Evolutionary conservation across 768 basidiomycete species (phyloP), one percentile per base, ranked within the genome.

Genomic region (Calocybe cyanea): DNA sequence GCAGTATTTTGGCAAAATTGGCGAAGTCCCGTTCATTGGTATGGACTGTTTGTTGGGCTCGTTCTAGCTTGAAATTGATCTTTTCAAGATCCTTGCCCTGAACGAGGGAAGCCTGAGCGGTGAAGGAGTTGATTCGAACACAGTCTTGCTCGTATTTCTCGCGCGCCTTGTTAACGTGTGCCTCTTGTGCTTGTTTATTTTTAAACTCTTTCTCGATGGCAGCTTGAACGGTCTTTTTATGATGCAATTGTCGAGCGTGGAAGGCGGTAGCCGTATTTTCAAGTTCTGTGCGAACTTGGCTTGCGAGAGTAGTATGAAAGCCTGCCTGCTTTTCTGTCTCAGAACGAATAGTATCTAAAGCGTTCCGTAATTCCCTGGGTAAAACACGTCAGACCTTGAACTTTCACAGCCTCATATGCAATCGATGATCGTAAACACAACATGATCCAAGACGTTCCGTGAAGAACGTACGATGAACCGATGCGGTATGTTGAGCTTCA

Each of bases 61-160:
- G 80, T 57, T 95, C 92, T 17, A 97, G 75, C 67, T 92, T 96
- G 45, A 81, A 57, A 23, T 84, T 80, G 31, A 96, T 80, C 69
- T 89, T 92, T 56, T 99, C 96, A 23, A 94, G 74, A 46, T 98
- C 95, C 59, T 83, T 86, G 23, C 96, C 96, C 63, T 97, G 96
- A 19, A 90, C 82, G 7, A 98, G 78, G 1, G 89, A 83, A 24
- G 86, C 80, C 63, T 96, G 92, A 4, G 93, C 93, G 3, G 92
- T 92, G 58, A 87, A 92, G 1, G 90, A 87, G 58, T 96, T 97
- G 72, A 97, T 94, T 39, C 86, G 81, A 15, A 94, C 71, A 62
- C 93, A 95, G 57, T 98, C 95, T 39, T 76, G 71, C 64, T 96
- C 91, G 67, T 97, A 98, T 60, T 92, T 91, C 63, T 94, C 91